phyloP scores from a whole-genome alignment of 2,329 filamentous ascomycete genomes.

The Fusarium nelsonii region DNA sequence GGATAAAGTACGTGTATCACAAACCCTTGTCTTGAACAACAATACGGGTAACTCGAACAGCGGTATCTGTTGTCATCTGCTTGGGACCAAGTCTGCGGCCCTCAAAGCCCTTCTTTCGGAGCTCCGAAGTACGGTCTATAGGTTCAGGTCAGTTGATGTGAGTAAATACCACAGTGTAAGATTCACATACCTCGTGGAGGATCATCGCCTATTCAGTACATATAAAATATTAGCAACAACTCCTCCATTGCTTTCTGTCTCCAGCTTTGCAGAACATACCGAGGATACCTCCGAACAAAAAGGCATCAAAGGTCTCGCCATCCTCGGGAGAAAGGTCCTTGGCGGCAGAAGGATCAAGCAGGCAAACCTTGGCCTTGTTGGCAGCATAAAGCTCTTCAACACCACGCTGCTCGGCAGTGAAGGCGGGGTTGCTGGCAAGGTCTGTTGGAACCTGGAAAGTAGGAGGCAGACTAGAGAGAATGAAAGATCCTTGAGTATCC shows the following conservation, averaged over 20 bases:
- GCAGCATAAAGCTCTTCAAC: slow-evolving; percentile 85
- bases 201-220: slow-evolving; percentile 77
- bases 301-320: slow-evolving; percentile 85
- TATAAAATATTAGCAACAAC: slow-evolving; percentile 34
- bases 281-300: slow-evolving; percentile 95
- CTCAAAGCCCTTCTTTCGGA: slow-evolving; percentile 91
- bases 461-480: slow-evolving; percentile 83
- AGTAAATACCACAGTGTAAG: slow-evolving; percentile 2
- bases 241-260: background rate
- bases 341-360: slow-evolving; percentile 87
- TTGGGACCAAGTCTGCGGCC: slow-evolving; percentile 89
- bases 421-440: slow-evolving; percentile 67
- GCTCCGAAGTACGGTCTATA: slow-evolving; percentile 91
- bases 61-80: slow-evolving; percentile 99
- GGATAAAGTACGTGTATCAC: slow-evolving; percentile 43
- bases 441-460: slow-evolving; percentile 73
- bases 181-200: slow-evolving; percentile 81
- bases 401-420: slow-evolving; percentile 79
- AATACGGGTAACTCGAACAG: slow-evolving; percentile 91
- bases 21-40: slow-evolving; percentile 86
- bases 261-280: slow-evolving; percentile 65
- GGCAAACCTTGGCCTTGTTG: slow-evolving; percentile 81
- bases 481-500: slow-evolving; percentile 75
- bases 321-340: slow-evolving; percentile 88
- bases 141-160: slow-evolving; percentile 27